A percentile compares a stretch with the other conserved stretches of the same genome.
Evolutionary conservation across 768 basidiomycete genomes (phyloP).

Genomic region (Kwoniella europaea): DNA sequence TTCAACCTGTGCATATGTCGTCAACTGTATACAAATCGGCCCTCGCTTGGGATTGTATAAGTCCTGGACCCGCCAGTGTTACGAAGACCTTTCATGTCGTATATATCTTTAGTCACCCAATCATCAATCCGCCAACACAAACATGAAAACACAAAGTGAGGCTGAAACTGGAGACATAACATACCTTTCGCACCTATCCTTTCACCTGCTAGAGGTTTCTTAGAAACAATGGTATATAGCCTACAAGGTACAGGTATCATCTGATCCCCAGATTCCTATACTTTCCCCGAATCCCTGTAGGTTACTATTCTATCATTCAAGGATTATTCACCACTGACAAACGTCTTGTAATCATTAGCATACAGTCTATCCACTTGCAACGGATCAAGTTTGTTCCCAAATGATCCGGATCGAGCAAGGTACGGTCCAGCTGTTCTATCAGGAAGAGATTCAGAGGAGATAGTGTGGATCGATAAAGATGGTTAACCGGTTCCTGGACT

Average conservation of each 20-base stretch:
- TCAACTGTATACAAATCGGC: no score
- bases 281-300: conserved; percentile 7
- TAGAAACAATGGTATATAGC: conserved; percentile 53
- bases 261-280: conserved; percentile 22
- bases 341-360: conserved; percentile 26
- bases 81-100: no score
- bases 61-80: no score
- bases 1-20: no score
- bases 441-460: not conserved
- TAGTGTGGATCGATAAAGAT: not conserved
- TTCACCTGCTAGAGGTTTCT: conserved; percentile 55
- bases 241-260: conserved; percentile 64
- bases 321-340: conserved; percentile 27
- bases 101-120: conserved; percentile 55
- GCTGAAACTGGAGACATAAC: conserved; percentile 57
- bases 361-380: conserved; percentile 32
- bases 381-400: not conserved
- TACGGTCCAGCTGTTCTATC: conserved; percentile 4
- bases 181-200: conserved; percentile 54
- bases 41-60: no score
- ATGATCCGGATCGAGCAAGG: not conserved
- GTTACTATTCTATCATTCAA: not conserved
- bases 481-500: not conserved
- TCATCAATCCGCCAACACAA: no score
- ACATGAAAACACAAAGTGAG: not conserved